phyloP scores from a whole-genome alignment of 257 asterid species.

The Nicotiana otophora region DNA sequence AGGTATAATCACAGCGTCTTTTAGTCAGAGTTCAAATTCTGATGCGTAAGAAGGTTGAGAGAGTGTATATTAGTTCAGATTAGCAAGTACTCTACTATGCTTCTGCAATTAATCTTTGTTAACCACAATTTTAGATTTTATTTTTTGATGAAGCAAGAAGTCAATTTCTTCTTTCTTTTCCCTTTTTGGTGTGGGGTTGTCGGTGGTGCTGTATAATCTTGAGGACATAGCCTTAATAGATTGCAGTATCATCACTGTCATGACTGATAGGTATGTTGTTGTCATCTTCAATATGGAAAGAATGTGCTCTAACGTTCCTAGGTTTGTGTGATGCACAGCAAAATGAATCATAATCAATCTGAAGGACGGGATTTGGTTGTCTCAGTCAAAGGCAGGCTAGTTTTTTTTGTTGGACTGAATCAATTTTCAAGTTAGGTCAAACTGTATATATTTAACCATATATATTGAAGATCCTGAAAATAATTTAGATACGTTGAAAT shows the following conservation, averaged over 20 bases:
- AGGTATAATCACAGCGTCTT: slow-evolving; percentile 39
- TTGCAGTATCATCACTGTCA: background rate
- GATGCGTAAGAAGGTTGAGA: background rate
- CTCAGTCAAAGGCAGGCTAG: background rate
- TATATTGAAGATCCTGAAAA: background rate
- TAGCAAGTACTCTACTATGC: background rate
- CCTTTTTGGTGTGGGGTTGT: background rate
- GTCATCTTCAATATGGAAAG: background rate
- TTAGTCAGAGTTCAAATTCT: background rate
- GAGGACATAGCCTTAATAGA: background rate
- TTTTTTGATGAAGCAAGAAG: background rate
- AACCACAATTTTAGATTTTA: background rate
- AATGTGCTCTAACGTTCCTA: background rate
- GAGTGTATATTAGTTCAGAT: background rate
- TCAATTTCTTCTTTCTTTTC: background rate
- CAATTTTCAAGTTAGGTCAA: background rate
- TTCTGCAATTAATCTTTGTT: background rate
- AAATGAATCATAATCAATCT: background rate
- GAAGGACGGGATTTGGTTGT: background rate
- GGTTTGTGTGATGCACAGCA: background rate
- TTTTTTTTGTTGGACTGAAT: background rate
- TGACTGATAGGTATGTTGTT: background rate
- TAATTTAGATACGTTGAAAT: background rate
- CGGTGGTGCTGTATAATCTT: background rate
- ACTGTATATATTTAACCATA: background rate